Percentiles rank a stretch among this genome's conserved stretches.
These are phyloP conservation scores for Rhodofomes roseus DNA, from an alignment of 1,284 basidiomycete species.

Conservation along the genomic window DNA sequence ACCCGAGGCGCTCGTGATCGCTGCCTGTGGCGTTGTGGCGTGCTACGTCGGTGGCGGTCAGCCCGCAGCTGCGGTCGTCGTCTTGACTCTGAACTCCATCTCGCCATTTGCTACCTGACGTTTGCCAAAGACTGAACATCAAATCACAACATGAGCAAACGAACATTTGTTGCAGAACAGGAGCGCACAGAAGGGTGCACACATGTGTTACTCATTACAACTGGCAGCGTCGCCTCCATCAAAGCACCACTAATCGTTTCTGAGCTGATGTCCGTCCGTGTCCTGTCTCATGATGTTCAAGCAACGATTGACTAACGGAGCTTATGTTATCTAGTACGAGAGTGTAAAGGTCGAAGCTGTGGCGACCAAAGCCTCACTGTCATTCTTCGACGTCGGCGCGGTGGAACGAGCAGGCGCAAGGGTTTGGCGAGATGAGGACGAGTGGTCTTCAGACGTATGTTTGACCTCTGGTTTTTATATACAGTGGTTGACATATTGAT, in stretches of 20 bases:
- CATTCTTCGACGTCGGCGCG: conserved; percentile 67
- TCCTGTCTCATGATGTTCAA: neutral
- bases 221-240: conserved; percentile 92
- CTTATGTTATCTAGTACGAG: conserved; percentile 43
- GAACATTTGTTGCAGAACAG: conserved; percentile 22
- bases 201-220: conserved; percentile 83
- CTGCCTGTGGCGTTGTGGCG: too few relatives aligned
- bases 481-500: neutral
- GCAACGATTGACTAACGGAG: neutral
- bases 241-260: conserved; percentile 89
- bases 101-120: too few relatives aligned
- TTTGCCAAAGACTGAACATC: too few relatives aligned
- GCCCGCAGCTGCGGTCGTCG: too few relatives aligned
- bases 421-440: conserved; percentile 90
- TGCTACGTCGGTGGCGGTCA: too few relatives aligned
- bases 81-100: too few relatives aligned
- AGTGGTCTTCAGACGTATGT: conserved; percentile 67
- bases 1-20: too few relatives aligned
- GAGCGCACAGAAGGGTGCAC: conserved; percentile 35
- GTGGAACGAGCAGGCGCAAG: conserved; percentile 53
- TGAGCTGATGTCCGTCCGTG: conserved; percentile 66
- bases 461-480: neutral
- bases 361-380: conserved; percentile 73
- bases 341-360: conserved; percentile 84
- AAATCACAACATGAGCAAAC: neutral